phyloP scores from a whole-genome alignment of 495 filamentous ascomycete genomes.

The Lasiosphaeris hirsuta region DNA sequence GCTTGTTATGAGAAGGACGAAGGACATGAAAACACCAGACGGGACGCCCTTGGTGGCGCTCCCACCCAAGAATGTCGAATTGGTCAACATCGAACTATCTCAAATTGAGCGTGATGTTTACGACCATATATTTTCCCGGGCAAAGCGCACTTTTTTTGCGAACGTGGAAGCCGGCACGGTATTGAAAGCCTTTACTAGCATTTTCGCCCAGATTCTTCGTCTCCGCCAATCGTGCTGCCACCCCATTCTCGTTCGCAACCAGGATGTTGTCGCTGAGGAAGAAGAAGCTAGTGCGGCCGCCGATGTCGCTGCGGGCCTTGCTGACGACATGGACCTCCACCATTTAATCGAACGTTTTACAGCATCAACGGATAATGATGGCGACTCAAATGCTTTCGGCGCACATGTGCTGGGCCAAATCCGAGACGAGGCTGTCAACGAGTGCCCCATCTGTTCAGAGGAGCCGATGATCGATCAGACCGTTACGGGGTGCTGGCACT shows the following conservation, averaged over 20 bases:
- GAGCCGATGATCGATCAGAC: conserved; percentile 92
- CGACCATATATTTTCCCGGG: conserved; percentile 77
- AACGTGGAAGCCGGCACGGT: conserved; percentile 90
- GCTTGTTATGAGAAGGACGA: conserved; percentile 89
- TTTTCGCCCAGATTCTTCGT: conserved; percentile 93
- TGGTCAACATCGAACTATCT: conserved; percentile 83
- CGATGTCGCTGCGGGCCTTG: conserved; percentile 73
- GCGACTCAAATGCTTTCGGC: conserved; percentile 68
- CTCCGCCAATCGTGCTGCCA: conserved; percentile 95
- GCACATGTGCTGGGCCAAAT: conserved; percentile 87
- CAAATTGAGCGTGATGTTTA: conserved; percentile 85
- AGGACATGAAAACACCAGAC: conserved; percentile 95
- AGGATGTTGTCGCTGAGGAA: conserved; percentile 80
- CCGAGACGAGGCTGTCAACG: conserved; percentile 77
- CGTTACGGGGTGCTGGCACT: conserved; percentile 95
- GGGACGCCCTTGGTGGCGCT: conserved; percentile 82
- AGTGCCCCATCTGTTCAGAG: conserved; percentile 92
- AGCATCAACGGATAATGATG: conserved; percentile 60
- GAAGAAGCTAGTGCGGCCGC: conserved; percentile 77
- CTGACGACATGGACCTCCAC: conserved; percentile 94
- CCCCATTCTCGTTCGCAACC: conserved; percentile 81
- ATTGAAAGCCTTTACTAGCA: conserved; percentile 89
- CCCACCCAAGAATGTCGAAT: conserved; percentile 73
- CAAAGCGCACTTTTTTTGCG: conserved; percentile 75
- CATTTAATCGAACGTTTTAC: conserved; percentile 81